phyloP scores from a whole-genome alignment of 805 yeast species.

The Zygosaccharomyces rouxii region DNA sequence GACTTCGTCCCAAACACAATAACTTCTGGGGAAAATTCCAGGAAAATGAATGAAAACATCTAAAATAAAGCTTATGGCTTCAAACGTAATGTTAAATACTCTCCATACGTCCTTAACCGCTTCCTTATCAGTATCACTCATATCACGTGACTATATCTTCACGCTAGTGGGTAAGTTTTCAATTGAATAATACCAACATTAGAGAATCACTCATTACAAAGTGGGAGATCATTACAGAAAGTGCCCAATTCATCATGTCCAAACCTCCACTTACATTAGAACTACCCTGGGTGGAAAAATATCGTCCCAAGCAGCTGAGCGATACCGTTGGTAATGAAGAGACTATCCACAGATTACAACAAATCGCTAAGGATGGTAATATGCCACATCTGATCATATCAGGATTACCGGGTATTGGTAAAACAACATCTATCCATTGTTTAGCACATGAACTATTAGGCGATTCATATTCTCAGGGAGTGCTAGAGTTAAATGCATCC shows the following conservation, averaged over 20 bases:
- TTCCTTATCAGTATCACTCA: no score
- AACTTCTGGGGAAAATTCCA: no score
- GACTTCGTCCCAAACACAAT: no score
- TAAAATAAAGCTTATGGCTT: no score
- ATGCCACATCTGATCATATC: constrained; percentile 95
- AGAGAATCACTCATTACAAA: background rate
- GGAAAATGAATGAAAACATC: no score
- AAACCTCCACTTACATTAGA: constrained; percentile 24
- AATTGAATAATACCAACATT: background rate
- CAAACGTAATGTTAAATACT: background rate
- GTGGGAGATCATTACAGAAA: background rate
- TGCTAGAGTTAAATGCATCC: constrained; percentile 88
- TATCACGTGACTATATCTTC: background rate
- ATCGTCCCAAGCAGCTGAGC: constrained; percentile 71
- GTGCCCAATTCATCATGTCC: constrained; percentile 7
- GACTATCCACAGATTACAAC: constrained; percentile 75
- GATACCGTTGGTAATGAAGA: constrained; percentile 94
- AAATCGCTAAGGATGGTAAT: constrained; percentile 88
- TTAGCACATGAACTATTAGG: constrained; percentile 82
- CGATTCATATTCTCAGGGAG: constrained; percentile 68
- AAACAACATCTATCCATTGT: constrained; percentile 90
- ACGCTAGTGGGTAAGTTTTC: background rate
- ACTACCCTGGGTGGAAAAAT: constrained; percentile 82
- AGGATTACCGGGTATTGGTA: constrained; percentile 97
- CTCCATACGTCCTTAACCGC: background rate